These are phyloP conservation scores for Agaricales sp. DNA, from an alignment of 1,284 basidiomycete species.

Conservation along the genomic window DNA sequence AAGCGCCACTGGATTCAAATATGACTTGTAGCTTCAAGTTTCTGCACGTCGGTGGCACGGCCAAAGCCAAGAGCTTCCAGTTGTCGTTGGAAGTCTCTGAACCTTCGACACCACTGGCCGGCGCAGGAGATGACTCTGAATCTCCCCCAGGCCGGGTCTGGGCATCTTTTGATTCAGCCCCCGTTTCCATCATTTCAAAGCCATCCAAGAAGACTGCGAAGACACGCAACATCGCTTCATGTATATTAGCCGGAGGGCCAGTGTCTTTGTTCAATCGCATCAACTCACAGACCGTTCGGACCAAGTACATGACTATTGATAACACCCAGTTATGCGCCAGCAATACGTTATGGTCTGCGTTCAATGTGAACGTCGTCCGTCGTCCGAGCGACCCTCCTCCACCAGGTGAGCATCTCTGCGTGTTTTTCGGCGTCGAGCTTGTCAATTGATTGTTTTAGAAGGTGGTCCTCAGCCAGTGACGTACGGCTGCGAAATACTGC, in stretches of 20 bases:
- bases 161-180: conserved; percentile 87
- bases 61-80: conserved; percentile 84
- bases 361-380: conserved; percentile 79
- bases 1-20: conserved; percentile 68
- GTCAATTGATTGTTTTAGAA: conserved; percentile 18
- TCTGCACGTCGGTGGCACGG: conserved; percentile 79
- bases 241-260: conserved; percentile 83
- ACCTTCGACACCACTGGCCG: conserved; percentile 23
- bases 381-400: conserved; percentile 47
- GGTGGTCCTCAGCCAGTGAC: conserved; percentile 73
- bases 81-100: conserved; percentile 76
- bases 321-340: conserved; percentile 77
- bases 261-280: conserved; percentile 94
- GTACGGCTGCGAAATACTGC: conserved; percentile 82
- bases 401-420: conserved; percentile 50
- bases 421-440: conserved; percentile 28
- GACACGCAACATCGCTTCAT: conserved; percentile 87
- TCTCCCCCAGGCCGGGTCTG: conserved; percentile 58
- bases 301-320: conserved; percentile 93
- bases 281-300: conserved; percentile 93
- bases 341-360: conserved; percentile 86
- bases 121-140: conserved; percentile 41
- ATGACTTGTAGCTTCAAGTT: conserved; percentile 86
- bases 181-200: conserved; percentile 92
- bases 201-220: conserved; percentile 96